A percentile compares a stretch with the other conserved stretches of the same genome.
These are phyloP conservation scores for Sugiyamaella lignohabitans DNA, from an alignment of 805 yeast genomes.

Conservation along the genomic window DNA sequence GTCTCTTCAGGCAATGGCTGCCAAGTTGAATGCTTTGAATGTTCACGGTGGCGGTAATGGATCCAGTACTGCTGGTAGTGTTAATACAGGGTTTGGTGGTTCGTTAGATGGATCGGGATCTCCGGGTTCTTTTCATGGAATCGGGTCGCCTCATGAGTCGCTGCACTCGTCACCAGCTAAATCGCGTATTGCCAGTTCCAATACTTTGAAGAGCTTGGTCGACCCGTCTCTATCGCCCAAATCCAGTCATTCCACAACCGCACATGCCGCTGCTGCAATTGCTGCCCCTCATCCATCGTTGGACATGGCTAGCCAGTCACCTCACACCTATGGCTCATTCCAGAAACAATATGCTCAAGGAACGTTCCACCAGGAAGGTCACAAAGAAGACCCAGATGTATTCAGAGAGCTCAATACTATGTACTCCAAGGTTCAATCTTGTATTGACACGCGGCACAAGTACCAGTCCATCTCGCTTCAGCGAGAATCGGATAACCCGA, in stretches of 20 bases:
- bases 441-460: constrained; percentile 68
- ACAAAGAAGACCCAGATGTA: constrained; percentile 29
- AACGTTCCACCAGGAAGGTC: constrained; percentile 13
- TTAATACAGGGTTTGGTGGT: too few species aligned
- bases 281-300: constrained; percentile 9
- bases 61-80: neutral
- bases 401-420: constrained; percentile 32
- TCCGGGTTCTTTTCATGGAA: neutral
- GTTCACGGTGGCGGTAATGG: constrained; percentile 8
- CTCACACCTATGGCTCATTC: constrained; percentile 10
- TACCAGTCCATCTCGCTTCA: constrained; percentile 71
- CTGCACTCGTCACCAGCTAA: too few species aligned
- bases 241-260: neutral
- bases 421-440: constrained; percentile 36
- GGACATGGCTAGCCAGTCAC: constrained; percentile 10
- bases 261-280: constrained; percentile 1
- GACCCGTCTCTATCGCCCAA: neutral
- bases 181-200: neutral
- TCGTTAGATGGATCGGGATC: neutral
- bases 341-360: constrained; percentile 26
- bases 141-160: too few species aligned
- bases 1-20: constrained; percentile 57
- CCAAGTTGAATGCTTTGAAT: constrained; percentile 48
- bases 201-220: too few species aligned
- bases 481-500: constrained; percentile 72